Conservation (phyloP, 1,284 basidiomycete species). For the Sporisorium scitamineum region DNA sequence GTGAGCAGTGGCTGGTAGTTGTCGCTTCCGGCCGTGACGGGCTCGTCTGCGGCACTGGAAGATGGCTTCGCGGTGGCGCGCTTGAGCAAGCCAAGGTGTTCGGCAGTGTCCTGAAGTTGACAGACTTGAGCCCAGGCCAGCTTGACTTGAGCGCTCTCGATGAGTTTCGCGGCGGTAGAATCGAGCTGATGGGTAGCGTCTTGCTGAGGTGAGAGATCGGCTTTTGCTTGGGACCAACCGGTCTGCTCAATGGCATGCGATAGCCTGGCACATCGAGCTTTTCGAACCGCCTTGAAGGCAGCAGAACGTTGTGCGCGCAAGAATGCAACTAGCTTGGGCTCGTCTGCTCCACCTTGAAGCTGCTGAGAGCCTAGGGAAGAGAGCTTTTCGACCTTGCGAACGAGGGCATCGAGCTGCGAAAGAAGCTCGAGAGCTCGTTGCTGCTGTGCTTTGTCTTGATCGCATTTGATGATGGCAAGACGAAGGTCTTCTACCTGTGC, state of each 20-base stretch:
- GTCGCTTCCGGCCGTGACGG: conserved; percentile 49
- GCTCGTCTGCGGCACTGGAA: neutral
- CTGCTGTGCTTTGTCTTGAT: conserved; percentile 10
- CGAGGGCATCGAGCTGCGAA: conserved; percentile 30
- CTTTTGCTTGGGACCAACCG: conserved; percentile 35
- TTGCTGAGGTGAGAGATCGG: conserved; percentile 3
- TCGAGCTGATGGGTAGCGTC: neutral
- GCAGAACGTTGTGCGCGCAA: conserved; percentile 43
- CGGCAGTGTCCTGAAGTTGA: conserved; percentile 56
- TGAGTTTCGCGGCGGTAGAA: conserved; percentile 6
- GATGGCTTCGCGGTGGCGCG: conserved; percentile 31
- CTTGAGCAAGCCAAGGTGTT: conserved; percentile 35
- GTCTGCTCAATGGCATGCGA: conserved; percentile 34
- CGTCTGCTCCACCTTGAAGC: neutral
- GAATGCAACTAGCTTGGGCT: conserved; percentile 45
- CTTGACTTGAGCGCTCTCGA: conserved; percentile 18
- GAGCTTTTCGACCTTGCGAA: conserved; percentile 31
- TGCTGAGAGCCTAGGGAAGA: neutral
- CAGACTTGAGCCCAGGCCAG: conserved; percentile 56
- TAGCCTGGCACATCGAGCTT: conserved; percentile 23
- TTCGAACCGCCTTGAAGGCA: conserved; percentile 39
- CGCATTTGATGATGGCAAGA: conserved; percentile 13
- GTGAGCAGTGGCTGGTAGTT: conserved; percentile 60
- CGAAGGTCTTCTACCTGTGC: conserved; percentile 54
- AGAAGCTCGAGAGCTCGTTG: conserved; percentile 16